These are phyloP conservation scores for Porpolomopsis calyptriformis DNA, from an alignment of 768 basidiomycete species.

Conservation along the genomic window DNA sequence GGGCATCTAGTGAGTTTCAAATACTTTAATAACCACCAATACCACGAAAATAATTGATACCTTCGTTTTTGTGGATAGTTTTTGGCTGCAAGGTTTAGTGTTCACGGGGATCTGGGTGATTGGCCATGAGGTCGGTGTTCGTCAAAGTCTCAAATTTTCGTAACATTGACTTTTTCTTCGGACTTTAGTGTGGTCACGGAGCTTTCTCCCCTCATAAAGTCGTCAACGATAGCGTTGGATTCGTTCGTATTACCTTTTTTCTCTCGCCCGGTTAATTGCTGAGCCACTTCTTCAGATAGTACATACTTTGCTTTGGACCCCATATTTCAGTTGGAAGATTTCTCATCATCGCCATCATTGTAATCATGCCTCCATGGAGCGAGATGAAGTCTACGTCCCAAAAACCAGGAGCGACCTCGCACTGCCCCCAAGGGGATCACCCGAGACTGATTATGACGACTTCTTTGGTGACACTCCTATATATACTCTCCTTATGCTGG, in stretches of 20 bases:
- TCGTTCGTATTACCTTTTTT: conserved; percentile 25
- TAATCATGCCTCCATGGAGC: conserved; percentile 43
- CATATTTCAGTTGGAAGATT: conserved; percentile 46
- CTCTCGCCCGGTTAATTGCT: conserved; percentile 4
- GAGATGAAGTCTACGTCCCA: conserved; percentile 51
- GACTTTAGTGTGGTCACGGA: conserved; percentile 42
- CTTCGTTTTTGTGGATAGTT: conserved; percentile 21
- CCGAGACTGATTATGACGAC: conserved; percentile 41
- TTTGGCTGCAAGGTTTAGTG: conserved; percentile 55
- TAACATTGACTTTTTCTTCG: conserved; percentile 3
- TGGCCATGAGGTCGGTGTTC: conserved; percentile 38
- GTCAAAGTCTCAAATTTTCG: neutral
- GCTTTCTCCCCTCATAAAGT: conserved; percentile 41
- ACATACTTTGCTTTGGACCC: conserved; percentile 41
- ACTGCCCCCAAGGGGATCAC: conserved; percentile 28
- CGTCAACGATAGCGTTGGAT: conserved; percentile 41
- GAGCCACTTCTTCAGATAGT: conserved; percentile 21
- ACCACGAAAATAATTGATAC: neutral
- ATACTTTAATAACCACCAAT: too few species aligned
- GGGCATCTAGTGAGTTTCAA: conserved; percentile 32
- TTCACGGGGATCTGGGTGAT: conserved; percentile 52
- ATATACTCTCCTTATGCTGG: conserved; percentile 44
- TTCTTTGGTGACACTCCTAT: conserved; percentile 50
- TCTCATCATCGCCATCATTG: conserved; percentile 44
- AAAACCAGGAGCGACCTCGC: conserved; percentile 47